These are phyloP conservation scores for Trypanosomatidae sp. DNA, from an alignment of 208 protist genomes.

Conservation along the genomic window DNA sequence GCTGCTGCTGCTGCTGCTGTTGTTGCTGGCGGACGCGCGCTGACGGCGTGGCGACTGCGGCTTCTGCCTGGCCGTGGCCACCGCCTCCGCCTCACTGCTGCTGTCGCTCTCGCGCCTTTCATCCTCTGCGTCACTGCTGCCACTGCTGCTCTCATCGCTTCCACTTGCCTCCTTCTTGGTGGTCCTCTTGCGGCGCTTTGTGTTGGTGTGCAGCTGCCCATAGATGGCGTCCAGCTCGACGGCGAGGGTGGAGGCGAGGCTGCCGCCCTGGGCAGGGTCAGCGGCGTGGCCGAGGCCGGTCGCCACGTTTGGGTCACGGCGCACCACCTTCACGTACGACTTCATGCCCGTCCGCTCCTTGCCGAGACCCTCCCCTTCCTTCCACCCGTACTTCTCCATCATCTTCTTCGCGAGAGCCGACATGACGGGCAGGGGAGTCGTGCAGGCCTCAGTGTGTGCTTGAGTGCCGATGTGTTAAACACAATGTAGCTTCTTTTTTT, in stretches of 20 bases:
- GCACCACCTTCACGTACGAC: constrained; percentile 78
- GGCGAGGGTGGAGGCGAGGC: constrained; percentile 44
- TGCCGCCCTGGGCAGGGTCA: constrained; percentile 43
- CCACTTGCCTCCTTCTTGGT: constrained; percentile 16
- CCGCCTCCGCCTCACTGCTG: no score
- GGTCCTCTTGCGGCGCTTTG: no score
- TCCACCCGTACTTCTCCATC: constrained; percentile 86
- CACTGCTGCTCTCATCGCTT: constrained; percentile 2
- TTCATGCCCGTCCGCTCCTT: constrained; percentile 60
- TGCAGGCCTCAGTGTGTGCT: no score
- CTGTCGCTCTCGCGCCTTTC: no score
- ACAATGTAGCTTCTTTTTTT: no score
- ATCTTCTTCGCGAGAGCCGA: constrained; percentile 73
- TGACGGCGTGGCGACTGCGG: no score
- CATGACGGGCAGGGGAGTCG: no score
- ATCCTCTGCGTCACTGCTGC: no score
- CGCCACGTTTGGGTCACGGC: constrained; percentile 62
- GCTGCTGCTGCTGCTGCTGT: no score
- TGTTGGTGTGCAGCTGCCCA: constrained; percentile 30
- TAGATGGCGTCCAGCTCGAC: constrained; percentile 76
- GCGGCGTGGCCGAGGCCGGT: constrained; percentile 77
- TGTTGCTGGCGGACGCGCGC: no score
- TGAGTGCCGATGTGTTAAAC: no score
- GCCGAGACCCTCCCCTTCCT: constrained; percentile 83
- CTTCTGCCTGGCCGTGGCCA: no score